Base-by-base conservation (phyloP, 2,329 filamentous ascomycete species). In the Pseudocercospora vitis region DNA sequence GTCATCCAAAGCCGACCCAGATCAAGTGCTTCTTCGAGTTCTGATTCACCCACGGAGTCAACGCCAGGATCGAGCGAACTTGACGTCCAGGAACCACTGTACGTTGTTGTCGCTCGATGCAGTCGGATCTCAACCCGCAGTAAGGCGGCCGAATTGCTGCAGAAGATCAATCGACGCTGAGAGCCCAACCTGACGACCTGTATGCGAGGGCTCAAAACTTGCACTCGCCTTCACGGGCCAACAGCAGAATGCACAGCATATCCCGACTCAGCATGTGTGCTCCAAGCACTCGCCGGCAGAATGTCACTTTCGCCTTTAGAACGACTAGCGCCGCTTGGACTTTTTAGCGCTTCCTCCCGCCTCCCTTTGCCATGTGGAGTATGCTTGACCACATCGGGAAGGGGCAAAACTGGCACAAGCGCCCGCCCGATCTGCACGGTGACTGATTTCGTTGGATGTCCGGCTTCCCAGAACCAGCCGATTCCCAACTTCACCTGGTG, bases 71-170 rank as follows among this genome's bases (percentile, higher is more conserved):
- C 58, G 11, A 54, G 55, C 44, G 57, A 52, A 3, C 57, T 66
- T 3, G 62, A 65, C 40, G 57, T 66, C 2, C 56, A 58, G 19
- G 58, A 61, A 23, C 64, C 64, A 16, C 53, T 66, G n/a, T 59
- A 60, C 28, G 57, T 66, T 12, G 62, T 66, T 16, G 53, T 58
- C n/a, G 56, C 62, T 31, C 58, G 59, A 16, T 66, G 64, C 56
- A 55, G 56, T 24, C 52, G 53, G 11, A 21, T 40, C 4, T 46
- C 52, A 21, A 59, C 50, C 14, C 50, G 60, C 21, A 58, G 53
- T 29, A 53, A 56, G 33, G 60, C 60, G 4, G 48, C 59, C 35
- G 58, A 63, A 19, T 35, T 63, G 32, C 28, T 63, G 8, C 32
- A 50, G 32, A 55, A 47, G 14, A 48, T 23, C 44, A 52, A 31